Base-by-base conservation (phyloP, 148 eudicot genomes). In the Linanthus parryae region DNA sequence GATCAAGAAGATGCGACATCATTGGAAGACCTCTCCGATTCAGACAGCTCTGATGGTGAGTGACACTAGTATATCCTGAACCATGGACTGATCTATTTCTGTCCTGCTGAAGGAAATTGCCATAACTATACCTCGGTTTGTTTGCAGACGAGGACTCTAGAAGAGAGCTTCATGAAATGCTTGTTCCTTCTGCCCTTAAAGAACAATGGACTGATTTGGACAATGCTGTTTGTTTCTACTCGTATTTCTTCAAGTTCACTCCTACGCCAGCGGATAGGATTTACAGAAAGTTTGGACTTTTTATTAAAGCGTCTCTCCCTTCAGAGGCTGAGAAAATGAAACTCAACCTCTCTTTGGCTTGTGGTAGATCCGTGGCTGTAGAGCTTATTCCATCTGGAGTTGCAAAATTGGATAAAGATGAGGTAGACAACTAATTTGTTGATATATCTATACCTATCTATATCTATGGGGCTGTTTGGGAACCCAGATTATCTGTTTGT, bases 81-180 rank as follows among this genome's bases (percentile, higher is more conserved):
- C 14, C 12, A 20, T 5, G 3, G 26, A 19, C 39, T 21, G 58
- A 23, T 36, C 24, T 37, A 30, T 44, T 16, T 23, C 13, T 37
- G 21, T 52, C 19, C 39, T 39, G 2, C 23, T 43, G 41, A 18
- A 20, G 44, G 17, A 2, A 29, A 45, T 49, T 45, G 23, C 57
- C 40, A 47, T 28, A 48, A 48, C 36, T 59, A 17, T 26, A 25
- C 35, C 36, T 44, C 60, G 58, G 56, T 45, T 52, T 59, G 27
- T 62, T 58, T 58, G 64, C 70, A 92, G 99, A 80, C 40, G 94
- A 79, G 56, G 69, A 66, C 44, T 73, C 82, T 31, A 57, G 85
- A 41, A 56, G 58, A 60, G 94, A 75, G 67, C 72, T 87, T 40
- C 79, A 88, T 60, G 99, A 88, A 72, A 84, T 92, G 96, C 72